Percentiles rank a stretch among this genome's conserved stretches.
phyloP scores from a whole-genome alignment of 805 yeast species.

The Metschnikowia vanudenii region DNA sequence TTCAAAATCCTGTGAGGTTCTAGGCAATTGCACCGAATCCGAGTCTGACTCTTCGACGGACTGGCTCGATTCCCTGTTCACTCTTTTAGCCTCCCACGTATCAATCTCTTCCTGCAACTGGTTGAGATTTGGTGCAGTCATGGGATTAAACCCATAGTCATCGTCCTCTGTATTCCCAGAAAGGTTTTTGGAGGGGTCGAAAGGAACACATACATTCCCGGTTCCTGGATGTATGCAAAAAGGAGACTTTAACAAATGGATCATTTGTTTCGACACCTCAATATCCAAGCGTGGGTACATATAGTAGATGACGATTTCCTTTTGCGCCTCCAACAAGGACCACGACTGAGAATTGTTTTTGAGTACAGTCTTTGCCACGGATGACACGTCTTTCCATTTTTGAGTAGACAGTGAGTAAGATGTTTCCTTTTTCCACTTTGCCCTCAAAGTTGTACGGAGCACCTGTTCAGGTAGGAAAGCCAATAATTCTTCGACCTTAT shows the following conservation, averaged over 20 bases:
- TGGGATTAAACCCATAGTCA: slow-evolving; percentile 67
- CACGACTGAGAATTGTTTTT: slow-evolving; percentile 47
- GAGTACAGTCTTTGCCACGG: slow-evolving; percentile 45
- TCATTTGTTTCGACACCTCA: slow-evolving; percentile 85
- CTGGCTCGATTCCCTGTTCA: slow-evolving; percentile 29
- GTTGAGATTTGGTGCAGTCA: slow-evolving; percentile 71
- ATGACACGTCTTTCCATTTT: slow-evolving; percentile 80
- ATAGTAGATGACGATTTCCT: slow-evolving; percentile 75
- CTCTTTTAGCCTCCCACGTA: slow-evolving; percentile 39
- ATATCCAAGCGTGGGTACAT: slow-evolving; percentile 91
- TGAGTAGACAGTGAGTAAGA: slow-evolving; percentile 45
- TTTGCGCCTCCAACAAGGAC: slow-evolving; percentile 65
- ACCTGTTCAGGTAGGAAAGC: slow-evolving; percentile 62
- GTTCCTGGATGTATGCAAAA: slow-evolving; percentile 97
- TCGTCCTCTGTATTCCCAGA: slow-evolving; percentile 35
- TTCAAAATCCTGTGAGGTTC: slow-evolving; percentile 47
- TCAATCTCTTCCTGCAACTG: slow-evolving; percentile 65
- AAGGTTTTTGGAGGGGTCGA: slow-evolving; percentile 47
- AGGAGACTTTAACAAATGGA: slow-evolving; percentile 92
- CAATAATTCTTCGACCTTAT: slow-evolving; percentile 51
- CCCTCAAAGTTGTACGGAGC: slow-evolving; percentile 50
- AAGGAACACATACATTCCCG: slow-evolving; percentile 93
- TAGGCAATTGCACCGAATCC: slow-evolving; percentile 14
- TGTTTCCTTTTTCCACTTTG: slow-evolving; percentile 51
- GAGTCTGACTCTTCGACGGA: slow-evolving; percentile 24